Conservation (phyloP, 2,329 filamentous ascomycete species). For the Colletotrichum aenigma region DNA sequence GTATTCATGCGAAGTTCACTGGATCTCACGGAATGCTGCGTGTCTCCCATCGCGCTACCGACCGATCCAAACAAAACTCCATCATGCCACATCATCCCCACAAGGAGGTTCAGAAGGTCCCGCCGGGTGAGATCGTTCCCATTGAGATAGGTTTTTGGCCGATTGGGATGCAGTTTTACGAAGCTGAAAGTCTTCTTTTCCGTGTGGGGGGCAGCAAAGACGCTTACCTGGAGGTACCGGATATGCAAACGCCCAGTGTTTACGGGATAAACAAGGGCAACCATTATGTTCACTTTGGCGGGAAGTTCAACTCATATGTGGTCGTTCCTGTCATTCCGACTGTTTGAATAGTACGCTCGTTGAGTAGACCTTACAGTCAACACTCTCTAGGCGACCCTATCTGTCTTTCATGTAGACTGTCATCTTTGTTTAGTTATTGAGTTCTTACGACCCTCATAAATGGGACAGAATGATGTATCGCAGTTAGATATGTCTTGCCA, state of each 20-base stretch:
- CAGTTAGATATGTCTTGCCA: no score
- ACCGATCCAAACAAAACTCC: neutral
- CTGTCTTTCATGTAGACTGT: neutral
- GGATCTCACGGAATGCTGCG: neutral
- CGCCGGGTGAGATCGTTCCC: neutral
- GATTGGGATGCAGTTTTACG: neutral
- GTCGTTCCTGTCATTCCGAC: neutral
- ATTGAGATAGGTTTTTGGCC: neutral
- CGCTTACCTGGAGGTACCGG: neutral
- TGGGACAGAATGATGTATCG: no score
- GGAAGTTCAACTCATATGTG: neutral
- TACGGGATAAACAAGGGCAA: neutral
- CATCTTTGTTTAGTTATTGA: rapidly evolving
- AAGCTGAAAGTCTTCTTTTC: neutral
- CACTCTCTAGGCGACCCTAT: neutral
- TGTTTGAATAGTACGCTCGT: neutral
- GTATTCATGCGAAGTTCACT: neutral
- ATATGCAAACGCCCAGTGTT: neutral
- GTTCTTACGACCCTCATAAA: no score
- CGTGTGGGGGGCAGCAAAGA: neutral
- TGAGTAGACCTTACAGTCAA: neutral
- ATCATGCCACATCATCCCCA: neutral
- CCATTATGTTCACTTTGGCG: neutral
- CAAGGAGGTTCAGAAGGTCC: neutral
- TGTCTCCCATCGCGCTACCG: neutral